Evolutionary conservation across 176 grass and related monocot species (phyloP).

Genomic region (Cenchrus purpureus): DNA sequence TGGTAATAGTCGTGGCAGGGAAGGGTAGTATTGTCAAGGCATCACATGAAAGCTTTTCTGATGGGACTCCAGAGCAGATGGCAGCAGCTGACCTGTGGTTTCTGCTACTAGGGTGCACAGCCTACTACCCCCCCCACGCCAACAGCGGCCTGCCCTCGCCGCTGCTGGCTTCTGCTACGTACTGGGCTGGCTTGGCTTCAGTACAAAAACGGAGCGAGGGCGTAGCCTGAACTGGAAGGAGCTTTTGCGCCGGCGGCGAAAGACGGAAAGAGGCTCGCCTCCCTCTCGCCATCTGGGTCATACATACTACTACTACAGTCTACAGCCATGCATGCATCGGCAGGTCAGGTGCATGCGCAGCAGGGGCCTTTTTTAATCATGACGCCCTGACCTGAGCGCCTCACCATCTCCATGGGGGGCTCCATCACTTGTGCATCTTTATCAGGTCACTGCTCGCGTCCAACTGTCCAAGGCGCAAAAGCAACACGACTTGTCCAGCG

Average conservation of each 20-base stretch:
- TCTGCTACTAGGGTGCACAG: too few relatives aligned
- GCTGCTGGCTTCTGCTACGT: background rate
- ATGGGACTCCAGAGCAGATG: background rate
- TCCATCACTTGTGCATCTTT: background rate
- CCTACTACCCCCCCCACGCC: too few relatives aligned
- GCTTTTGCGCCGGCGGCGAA: conserved; percentile 29
- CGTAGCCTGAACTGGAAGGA: conserved; percentile 25
- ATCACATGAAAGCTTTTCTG: conserved; percentile 28
- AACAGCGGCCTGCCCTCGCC: background rate
- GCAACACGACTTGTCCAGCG: background rate
- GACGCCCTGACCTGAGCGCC: background rate
- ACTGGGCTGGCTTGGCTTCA: too few relatives aligned
- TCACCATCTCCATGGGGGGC: background rate
- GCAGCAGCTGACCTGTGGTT: background rate
- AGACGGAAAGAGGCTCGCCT: conserved; percentile 18
- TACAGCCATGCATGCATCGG: background rate
- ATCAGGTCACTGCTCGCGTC: conserved; percentile 1
- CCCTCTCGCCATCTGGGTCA: background rate
- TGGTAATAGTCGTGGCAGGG: too few relatives aligned
- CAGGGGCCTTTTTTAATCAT: conserved; percentile 40
- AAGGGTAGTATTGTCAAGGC: background rate
- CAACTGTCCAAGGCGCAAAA: background rate
- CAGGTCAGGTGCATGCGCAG: conserved; percentile 8
- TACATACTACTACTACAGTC: background rate
- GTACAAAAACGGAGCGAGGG: background rate